These are phyloP conservation scores for Penicillium waksmanii DNA, from an alignment of 495 filamentous ascomycete species.

Conservation along the genomic window DNA sequence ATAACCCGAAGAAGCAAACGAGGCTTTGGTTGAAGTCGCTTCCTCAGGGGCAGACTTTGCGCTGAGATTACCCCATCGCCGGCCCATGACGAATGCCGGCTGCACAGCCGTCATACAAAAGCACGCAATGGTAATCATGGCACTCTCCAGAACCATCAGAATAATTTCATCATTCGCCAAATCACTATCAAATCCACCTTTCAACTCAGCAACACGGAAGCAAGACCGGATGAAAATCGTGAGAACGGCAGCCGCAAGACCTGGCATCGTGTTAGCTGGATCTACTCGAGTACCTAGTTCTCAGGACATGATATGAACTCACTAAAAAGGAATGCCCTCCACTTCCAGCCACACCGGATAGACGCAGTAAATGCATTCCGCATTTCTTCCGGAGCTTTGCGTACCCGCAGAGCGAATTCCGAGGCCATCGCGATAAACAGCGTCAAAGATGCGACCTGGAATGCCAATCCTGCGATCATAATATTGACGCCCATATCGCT, in stretches of 20 bases:
- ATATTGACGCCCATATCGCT: conserved; percentile 47
- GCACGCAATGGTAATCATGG: conserved; percentile 67
- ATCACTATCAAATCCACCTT: conserved; percentile 59
- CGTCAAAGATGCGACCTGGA: conserved; percentile 56
- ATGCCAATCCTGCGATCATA: conserved; percentile 59
- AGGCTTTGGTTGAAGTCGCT: not conserved
- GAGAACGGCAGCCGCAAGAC: conserved; percentile 54
- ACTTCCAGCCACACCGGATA: conserved; percentile 13
- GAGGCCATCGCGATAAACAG: conserved; percentile 55
- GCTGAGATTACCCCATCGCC: not conserved
- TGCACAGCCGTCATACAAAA: conserved; percentile 50
- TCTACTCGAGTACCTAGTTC: not conserved
- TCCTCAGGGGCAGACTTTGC: not conserved
- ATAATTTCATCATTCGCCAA: conserved; percentile 62
- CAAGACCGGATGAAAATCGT: conserved; percentile 64
- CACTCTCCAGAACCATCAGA: conserved; percentile 72
- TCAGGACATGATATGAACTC: not conserved
- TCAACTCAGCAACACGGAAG: conserved; percentile 68
- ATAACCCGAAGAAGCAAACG: not conserved
- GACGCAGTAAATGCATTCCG: conserved; percentile 13
- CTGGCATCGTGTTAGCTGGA: conserved; percentile 18
- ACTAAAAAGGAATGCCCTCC: conserved; percentile 23
- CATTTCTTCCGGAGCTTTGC: conserved; percentile 13
- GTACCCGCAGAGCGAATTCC: conserved; percentile 54
- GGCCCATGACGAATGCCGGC: conserved; percentile 1